Evolutionary conservation across 352 stramenopile genomes (phyloP).

Genomic region (Plasmopara viticola): DNA sequence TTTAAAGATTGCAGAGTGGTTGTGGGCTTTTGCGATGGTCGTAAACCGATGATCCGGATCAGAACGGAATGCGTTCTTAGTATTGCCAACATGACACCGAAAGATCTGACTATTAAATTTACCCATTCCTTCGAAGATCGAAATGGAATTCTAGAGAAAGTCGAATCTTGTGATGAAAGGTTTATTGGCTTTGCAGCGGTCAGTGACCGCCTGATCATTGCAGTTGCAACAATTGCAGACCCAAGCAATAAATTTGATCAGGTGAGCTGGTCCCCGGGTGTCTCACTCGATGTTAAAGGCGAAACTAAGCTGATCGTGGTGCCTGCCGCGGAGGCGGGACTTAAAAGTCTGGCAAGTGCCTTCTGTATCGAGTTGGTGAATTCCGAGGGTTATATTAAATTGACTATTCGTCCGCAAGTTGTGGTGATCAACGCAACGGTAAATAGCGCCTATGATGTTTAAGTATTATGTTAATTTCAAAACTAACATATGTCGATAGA

Average conservation of each 20-base stretch:
- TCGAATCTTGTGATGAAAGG: constrained; percentile 17
- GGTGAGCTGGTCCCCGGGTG: constrained; percentile 26
- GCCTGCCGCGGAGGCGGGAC: constrained; percentile 2
- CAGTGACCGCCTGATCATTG: constrained; percentile 21
- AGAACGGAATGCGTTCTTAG: constrained; percentile 28
- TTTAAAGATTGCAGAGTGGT: constrained; percentile 27
- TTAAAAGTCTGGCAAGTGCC: constrained; percentile 17
- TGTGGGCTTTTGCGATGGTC: constrained; percentile 8
- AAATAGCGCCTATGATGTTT: constrained; percentile 5
- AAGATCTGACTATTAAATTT: constrained; percentile 16
- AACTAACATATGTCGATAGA: constrained; percentile 16
- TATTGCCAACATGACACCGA: constrained; percentile 29
- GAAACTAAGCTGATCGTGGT: constrained; percentile 31
- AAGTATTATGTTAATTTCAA: neutral
- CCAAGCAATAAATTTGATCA: neutral
- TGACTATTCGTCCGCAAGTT: constrained; percentile 41
- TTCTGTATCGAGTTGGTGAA: constrained; percentile 38
- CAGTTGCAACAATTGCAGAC: constrained; percentile 17
- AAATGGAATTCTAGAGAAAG: constrained; percentile 5
- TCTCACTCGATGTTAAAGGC: constrained; percentile 25
- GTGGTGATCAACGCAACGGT: constrained; percentile 62
- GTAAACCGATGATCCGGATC: constrained; percentile 28
- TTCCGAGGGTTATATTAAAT: constrained; percentile 21
- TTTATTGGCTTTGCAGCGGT: constrained; percentile 21
- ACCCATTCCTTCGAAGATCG: constrained; percentile 12